Conservation (phyloP, 768 basidiomycete species). For the Pholiota microspora region DNA sequence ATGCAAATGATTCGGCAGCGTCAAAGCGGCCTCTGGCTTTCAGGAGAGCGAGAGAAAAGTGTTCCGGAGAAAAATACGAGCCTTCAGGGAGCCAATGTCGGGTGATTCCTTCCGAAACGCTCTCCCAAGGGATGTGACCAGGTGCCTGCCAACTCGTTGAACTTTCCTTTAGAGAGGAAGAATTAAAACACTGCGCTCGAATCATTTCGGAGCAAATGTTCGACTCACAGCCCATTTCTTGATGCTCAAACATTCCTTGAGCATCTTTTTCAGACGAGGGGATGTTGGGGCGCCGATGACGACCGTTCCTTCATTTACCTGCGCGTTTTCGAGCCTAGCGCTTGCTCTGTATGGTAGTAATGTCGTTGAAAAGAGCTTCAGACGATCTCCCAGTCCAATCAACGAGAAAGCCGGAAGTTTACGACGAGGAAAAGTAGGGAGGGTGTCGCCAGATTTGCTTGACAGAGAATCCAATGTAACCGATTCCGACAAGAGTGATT, state of each 20-base stretch:
- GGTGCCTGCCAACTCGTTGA: constrained; percentile 28
- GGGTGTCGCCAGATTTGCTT: constrained; percentile 22
- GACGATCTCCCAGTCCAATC: constrained; percentile 28
- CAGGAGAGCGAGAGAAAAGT: constrained; percentile 21
- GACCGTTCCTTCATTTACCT: constrained; percentile 5
- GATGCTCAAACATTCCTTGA: constrained; percentile 37
- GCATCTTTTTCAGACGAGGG: constrained; percentile 35
- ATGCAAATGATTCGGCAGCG: neutral
- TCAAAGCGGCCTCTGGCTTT: constrained; percentile 6
- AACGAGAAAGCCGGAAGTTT: constrained; percentile 24
- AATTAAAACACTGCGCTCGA: constrained; percentile 1
- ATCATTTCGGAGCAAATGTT: neutral
- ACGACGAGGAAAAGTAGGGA: constrained; percentile 28
- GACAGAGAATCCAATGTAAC: constrained; percentile 34
- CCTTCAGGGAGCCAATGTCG: constrained; percentile 38
- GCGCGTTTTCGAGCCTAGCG: neutral
- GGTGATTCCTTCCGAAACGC: constrained; percentile 14
- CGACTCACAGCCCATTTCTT: constrained; percentile 39
- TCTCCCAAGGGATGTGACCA: constrained; percentile 40
- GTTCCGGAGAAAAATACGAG: constrained; percentile 33
- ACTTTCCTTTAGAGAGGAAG: constrained; percentile 20
- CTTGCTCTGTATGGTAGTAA: constrained; percentile 2
- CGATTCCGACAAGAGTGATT: constrained; percentile 30
- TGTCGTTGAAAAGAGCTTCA: constrained; percentile 25
- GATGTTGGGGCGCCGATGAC: constrained; percentile 34